Base-by-base conservation (phyloP, 192 early-diverging fungal genomes). In the Coemansia sp. region DNA sequence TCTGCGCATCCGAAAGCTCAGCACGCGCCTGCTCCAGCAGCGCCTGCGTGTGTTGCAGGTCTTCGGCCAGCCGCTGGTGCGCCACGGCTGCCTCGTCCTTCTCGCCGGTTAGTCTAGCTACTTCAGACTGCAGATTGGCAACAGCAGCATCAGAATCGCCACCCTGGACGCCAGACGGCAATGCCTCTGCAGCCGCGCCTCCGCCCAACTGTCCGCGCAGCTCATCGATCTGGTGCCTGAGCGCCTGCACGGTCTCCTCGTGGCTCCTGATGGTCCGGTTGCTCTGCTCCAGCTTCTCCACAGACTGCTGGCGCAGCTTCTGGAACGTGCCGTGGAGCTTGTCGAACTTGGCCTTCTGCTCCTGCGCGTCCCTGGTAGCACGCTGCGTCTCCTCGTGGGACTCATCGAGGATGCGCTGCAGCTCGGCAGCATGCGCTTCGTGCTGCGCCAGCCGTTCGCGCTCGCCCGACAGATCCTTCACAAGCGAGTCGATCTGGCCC, bases 21-120 rank as follows among this genome's bases (percentile, higher is more conserved):
- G 50, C 55, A 7, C 68, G 70, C 16, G 73, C 76, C n/a, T 60
- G 55, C 13, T 67, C 42, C 25, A 74, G 60, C 22, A 51, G 59
- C 22, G 7, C 17, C 38, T 63, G 63, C 9, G 72, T 61, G 40
- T 51, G 22, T 51, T 60, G 69, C 9, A 85, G 65, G 5, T 71
- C 64, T 5, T 39, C 55, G 6, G 71, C 40, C 48, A 79, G 65
- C 51, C 64, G 72, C 12, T 63, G 73, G 40, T 77, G 78, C 16
- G 68, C 71, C 20, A 70, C 70, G n/a, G 81, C 61, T 0, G 81
- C 64, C 14, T 63, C 64, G 54, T 85, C 70, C 73, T 84, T 82
- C n/a, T 79, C 74, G 41, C 73, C 57, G 0, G 70, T 38, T 10
- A 85, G 67, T 37, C 63, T 64, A 14, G 68, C 67, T 19, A 81